phyloP scores from a whole-genome alignment of 148 eudicot genomes.

The Rhododendron vialii region DNA sequence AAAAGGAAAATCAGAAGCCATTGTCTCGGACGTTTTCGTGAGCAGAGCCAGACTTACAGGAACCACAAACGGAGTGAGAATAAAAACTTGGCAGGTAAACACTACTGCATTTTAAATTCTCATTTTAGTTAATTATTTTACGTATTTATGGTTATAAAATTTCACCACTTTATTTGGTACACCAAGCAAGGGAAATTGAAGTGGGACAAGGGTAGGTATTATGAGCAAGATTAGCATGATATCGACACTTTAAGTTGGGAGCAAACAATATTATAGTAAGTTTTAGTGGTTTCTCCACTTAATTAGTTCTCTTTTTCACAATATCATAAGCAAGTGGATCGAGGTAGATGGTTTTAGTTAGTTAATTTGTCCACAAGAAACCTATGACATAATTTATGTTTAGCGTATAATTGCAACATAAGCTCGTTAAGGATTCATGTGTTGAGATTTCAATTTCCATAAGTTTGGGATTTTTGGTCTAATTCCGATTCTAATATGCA shows the following conservation, averaged over 20 bases:
- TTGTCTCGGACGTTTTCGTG: constrained; percentile 64
- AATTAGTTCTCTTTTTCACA: not conserved
- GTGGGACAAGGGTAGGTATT: not conserved
- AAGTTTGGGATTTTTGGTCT: not conserved
- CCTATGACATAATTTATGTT: not conserved
- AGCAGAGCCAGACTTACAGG: constrained; percentile 52
- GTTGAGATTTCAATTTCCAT: not conserved
- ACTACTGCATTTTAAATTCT: not conserved
- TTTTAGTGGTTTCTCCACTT: not conserved
- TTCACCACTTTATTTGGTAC: not conserved
- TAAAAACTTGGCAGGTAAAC: constrained; percentile 96
- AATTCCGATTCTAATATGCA: constrained; percentile 6
- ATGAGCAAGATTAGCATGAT: not conserved
- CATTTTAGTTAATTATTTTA: not conserved
- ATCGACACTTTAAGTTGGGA: not conserved
- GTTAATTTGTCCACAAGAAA: not conserved
- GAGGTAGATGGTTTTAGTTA: not conserved
- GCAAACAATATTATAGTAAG: not conserved
- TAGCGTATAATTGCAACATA: not conserved
- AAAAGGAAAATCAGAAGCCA: constrained; percentile 34
- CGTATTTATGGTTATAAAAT: not conserved
- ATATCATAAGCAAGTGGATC: not conserved
- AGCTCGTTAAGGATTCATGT: not conserved
- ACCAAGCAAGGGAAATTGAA: not conserved
- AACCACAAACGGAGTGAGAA: constrained; percentile 79